Evolutionary conservation across 441 rosid genomes (phyloP).

Genomic region (Populus hybrid): DNA sequence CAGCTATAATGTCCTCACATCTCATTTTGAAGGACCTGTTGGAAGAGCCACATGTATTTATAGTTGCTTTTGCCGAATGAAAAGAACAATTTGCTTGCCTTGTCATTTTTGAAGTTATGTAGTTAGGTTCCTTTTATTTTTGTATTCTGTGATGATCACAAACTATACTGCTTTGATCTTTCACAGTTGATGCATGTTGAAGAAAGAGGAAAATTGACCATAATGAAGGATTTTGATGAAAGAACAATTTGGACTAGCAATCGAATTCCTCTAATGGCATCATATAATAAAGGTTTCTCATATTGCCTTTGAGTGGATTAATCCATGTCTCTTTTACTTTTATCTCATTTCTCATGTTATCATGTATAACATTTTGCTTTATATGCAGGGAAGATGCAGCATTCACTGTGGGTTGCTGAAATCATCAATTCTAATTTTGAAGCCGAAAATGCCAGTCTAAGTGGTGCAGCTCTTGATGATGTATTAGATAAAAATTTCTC

Average conservation of each 20-base stretch:
- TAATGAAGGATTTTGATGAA: slow-evolving; percentile 86
- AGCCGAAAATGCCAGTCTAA: slow-evolving; percentile 39
- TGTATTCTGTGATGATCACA: neutral
- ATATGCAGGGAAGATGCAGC: slow-evolving; percentile 88
- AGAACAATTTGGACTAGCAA: slow-evolving; percentile 95
- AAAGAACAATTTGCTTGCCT: neutral
- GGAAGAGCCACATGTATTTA: slow-evolving; percentile 80
- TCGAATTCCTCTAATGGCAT: slow-evolving; percentile 83
- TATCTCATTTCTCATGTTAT: slow-evolving; percentile 13
- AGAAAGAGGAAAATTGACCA: slow-evolving; percentile 83
- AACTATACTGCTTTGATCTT: slow-evolving; percentile 18
- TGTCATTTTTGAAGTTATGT: slow-evolving; percentile 3
- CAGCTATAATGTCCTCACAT: slow-evolving; percentile 59
- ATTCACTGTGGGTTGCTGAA: slow-evolving; percentile 91
- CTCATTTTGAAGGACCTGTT: slow-evolving; percentile 75
- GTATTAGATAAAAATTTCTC: slow-evolving; percentile 58
- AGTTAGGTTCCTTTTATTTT: neutral
- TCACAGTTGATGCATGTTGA: slow-evolving; percentile 71
- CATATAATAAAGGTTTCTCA: slow-evolving; percentile 78
- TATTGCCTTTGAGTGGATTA: slow-evolving; percentile 20
- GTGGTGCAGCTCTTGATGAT: slow-evolving; percentile 48
- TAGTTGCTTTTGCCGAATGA: neutral
- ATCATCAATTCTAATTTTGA: slow-evolving; percentile 53
- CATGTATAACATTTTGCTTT: slow-evolving; percentile 20
- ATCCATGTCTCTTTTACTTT: slow-evolving; percentile 7